Evolutionary conservation across 139 green algal genomes (phyloP), one percentile per base, ranked within the genome.

Genomic region (Chlorella sp.): DNA sequence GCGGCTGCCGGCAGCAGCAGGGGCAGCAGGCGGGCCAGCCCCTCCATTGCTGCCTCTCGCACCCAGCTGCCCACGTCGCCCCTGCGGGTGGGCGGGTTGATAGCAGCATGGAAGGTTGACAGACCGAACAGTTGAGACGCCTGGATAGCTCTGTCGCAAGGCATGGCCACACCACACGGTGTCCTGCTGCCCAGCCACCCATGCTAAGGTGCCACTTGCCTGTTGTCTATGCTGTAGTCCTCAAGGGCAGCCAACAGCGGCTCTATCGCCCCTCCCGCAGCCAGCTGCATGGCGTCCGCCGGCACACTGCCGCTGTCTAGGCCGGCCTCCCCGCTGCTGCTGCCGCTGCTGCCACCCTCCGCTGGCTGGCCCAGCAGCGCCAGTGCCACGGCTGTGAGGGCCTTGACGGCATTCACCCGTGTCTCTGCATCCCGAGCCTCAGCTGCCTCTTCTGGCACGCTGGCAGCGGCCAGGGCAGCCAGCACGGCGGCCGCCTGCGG

Each of bases 31-130:
- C 8, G 26, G 5, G 74, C 60, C 44, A 97, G 56, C 1, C 64
- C 81, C 32, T 88, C 75, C 90, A 98, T 97, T 24, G 95, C 93
- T 14, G 94, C 96, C 84, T 98, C 94, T 0, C 97, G 89, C 83
- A 99, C 95, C 95, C 95, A 98, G 85, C 92, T 97, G 40, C 97
- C 97, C 64, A 99, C 95, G 77, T 99, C 97, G 0, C 97, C 97
- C 14, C 96, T 90, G 85, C 56, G 38, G 36, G 17, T 2, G 22
- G n/a, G n/a, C n/a, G n/a, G n/a, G n/a, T n/a, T n/a, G n/a, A n/a
- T n/a, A n/a, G n/a, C n/a, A n/a, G n/a, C n/a, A n/a, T 41, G 43
- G 44, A 1, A 11, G 28, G n/a, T n/a, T 34, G 1, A 24, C 40
- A 43, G 0, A 16, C 24, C 19, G 2, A 5, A 36, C 60, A 73